These are phyloP conservation scores for Schoenoplectus tabernaemontani DNA, from an alignment of 202 grass and related monocot species.

Conservation along the genomic window DNA sequence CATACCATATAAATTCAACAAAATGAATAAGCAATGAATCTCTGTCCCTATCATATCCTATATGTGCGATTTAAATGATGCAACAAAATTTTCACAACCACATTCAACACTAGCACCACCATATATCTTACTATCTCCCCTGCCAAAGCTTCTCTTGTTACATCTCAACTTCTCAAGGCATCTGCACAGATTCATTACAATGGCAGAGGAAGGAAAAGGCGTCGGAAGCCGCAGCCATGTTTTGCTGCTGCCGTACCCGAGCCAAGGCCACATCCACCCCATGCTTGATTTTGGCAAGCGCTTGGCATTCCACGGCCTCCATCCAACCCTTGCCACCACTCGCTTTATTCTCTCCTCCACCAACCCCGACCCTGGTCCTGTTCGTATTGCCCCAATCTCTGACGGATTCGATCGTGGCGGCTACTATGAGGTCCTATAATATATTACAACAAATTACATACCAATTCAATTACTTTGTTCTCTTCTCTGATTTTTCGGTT, in stretches of 20 bases:
- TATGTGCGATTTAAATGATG: too few species aligned
- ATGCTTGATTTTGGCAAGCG: constrained; percentile 80
- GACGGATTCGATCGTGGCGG: constrained; percentile 60
- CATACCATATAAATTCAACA: too few species aligned
- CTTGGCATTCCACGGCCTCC: constrained; percentile 38
- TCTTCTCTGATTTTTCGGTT: not conserved
- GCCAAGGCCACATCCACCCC: constrained; percentile 82
- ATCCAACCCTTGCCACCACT: constrained; percentile 50
- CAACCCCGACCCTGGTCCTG: constrained; percentile 16
- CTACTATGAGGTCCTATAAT: constrained; percentile 30
- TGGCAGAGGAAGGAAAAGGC: not conserved
- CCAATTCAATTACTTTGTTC: not conserved
- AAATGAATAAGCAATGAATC: too few species aligned
- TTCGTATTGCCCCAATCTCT: constrained; percentile 52
- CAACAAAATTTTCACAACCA: not conserved
- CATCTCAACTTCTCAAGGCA: constrained; percentile 2
- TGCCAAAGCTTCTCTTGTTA: not conserved
- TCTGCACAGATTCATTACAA: not conserved
- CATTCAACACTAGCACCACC: not conserved
- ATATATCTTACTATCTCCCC: not conserved
- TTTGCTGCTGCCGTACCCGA: constrained; percentile 71
- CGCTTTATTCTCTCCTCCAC: constrained; percentile 57
- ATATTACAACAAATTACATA: not conserved
- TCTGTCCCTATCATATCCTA: too few species aligned
- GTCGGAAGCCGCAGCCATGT: constrained; percentile 13